A percentile compares a stretch with the other conserved stretches of the same genome.
These are phyloP conservation scores for Cardamine occulta DNA, from an alignment of 345 rosid genomes.

Conservation along the genomic window DNA sequence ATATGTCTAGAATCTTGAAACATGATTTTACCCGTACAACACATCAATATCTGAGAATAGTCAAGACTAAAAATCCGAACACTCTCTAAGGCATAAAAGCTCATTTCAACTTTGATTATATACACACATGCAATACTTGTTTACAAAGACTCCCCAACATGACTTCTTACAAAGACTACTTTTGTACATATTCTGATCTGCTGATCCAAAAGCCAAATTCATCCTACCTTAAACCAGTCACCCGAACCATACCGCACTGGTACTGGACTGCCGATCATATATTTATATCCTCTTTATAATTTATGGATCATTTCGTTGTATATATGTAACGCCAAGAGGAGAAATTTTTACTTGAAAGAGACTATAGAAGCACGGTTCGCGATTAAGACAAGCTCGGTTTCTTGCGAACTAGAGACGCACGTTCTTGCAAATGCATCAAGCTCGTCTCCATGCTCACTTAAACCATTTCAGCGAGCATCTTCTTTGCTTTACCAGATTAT, in stretches of 20 bases:
- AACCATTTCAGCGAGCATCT: constrained; percentile 95
- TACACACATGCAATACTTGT: not conserved
- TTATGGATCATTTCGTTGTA: not conserved
- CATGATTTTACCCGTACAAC: not conserved
- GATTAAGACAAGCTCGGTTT: not conserved
- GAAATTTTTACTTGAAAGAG: not conserved
- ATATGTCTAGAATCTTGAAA: not conserved
- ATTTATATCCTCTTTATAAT: too few species aligned
- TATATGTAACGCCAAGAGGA: not conserved
- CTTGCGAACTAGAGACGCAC: constrained; percentile 45
- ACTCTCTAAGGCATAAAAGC: not conserved
- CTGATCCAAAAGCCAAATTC: not conserved
- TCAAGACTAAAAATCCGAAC: not conserved
- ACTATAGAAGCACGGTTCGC: not conserved
- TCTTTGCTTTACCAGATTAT: constrained; percentile 53
- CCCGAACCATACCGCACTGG: too few species aligned
- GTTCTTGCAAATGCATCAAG: constrained; percentile 80
- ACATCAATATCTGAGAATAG: not conserved
- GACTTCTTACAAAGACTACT: not conserved
- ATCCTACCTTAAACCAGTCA: too few species aligned
- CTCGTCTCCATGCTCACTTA: constrained; percentile 97
- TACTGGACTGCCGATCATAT: too few species aligned
- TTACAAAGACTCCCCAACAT: not conserved
- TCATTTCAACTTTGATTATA: not conserved
- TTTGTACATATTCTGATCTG: not conserved